A percentile compares a stretch with the other conserved stretches of the same genome.
phyloP scores from a whole-genome alignment of 805 yeast genomes.

The Yarrowia porcina region DNA sequence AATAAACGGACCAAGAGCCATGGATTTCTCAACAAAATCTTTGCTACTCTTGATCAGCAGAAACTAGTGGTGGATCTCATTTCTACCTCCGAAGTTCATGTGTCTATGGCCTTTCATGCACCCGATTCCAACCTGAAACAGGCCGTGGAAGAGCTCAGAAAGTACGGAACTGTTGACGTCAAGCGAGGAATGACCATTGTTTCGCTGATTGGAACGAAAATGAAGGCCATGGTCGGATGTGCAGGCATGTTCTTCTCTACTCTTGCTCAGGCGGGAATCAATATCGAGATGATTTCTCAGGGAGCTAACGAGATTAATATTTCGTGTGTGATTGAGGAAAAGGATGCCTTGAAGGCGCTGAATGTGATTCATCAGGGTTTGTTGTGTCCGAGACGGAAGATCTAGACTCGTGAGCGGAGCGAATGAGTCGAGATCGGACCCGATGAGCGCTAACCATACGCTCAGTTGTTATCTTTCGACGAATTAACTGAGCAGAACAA shows the following conservation, averaged over 20 bases:
- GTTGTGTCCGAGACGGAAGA: conserved; percentile 37
- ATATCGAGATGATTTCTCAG: conserved; percentile 97
- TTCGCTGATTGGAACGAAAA: conserved; percentile 92
- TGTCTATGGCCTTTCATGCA: conserved; percentile 88
- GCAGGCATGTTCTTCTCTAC: conserved; percentile 97
- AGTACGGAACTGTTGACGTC: conserved; percentile 84
- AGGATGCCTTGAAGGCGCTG: conserved; percentile 79
- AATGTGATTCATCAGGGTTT: conserved; percentile 78
- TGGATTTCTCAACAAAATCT: conserved; percentile 90
- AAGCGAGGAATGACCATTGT: conserved; percentile 86
- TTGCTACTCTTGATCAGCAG: conserved; percentile 77
- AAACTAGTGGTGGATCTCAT: conserved; percentile 90
- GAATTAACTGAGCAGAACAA: not conserved
- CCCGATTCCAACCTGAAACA: conserved; percentile 63
- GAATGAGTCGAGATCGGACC: too few relatives aligned
- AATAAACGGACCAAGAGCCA: conserved; percentile 90
- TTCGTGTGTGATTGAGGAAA: conserved; percentile 85
- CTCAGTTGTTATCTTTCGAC: too few relatives aligned
- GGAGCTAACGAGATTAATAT: conserved; percentile 98
- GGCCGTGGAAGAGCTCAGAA: conserved; percentile 74
- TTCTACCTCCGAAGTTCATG: conserved; percentile 96
- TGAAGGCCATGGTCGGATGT: conserved; percentile 94
- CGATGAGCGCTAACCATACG: too few relatives aligned
- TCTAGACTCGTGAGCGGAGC: not conserved
- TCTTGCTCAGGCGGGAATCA: conserved; percentile 84